Evolutionary conservation across 169 alveolate genomes (phyloP).

Genomic region (Perkinsus marinus): DNA sequence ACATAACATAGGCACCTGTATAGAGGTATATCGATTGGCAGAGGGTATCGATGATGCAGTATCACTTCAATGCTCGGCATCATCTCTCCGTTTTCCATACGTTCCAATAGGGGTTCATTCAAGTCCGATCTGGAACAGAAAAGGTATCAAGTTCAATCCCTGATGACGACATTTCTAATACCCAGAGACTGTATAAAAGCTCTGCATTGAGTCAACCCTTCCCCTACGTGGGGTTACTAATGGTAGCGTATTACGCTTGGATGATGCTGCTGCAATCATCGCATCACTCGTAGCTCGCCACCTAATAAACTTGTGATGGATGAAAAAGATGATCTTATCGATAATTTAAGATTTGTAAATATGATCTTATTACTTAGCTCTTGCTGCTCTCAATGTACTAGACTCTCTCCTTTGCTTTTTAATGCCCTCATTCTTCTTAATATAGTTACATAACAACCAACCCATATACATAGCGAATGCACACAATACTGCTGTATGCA

Average conservation of each 20-base stretch:
- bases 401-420: background rate
- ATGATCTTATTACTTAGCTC: background rate
- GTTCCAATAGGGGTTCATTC: background rate
- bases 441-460: background rate
- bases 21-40: background rate
- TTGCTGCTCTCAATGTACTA: background rate
- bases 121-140: background rate
- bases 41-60: too few relatives aligned
- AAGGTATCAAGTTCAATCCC: background rate
- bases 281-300: background rate
- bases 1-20: background rate
- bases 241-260: background rate
- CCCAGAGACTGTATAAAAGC: background rate
- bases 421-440: background rate
- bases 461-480: background rate
- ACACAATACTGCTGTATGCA: background rate
- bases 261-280: background rate
- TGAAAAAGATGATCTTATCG: too few relatives aligned
- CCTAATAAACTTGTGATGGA: background rate
- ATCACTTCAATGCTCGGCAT: background rate
- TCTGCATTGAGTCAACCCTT: background rate
- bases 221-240: background rate
- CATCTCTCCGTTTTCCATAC: background rate
- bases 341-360: too few relatives aligned
- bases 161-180: background rate